Evolutionary conservation across 495 filamentous ascomycete species (phyloP).

Genomic region (Aspergillus nidulans): DNA sequence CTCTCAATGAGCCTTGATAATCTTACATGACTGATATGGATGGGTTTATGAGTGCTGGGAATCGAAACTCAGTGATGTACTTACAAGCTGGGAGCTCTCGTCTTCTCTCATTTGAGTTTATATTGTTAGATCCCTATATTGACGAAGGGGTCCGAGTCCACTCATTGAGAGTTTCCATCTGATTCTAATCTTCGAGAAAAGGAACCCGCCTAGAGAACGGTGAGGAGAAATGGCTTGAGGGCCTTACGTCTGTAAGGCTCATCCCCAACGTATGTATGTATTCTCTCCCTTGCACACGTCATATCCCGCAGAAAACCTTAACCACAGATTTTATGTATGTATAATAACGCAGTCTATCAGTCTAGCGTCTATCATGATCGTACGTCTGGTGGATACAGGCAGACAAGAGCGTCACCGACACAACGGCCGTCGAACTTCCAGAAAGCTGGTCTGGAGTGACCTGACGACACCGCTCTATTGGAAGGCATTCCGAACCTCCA

Average conservation of each 20-base stretch:
- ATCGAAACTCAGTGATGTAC: not conserved
- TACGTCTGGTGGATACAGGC: not conserved
- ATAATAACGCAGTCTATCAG: not conserved
- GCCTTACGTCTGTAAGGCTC: conserved; percentile 13
- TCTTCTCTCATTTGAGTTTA: not conserved
- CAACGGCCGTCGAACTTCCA: not conserved
- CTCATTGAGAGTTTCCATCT: not conserved
- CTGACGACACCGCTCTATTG: conserved; percentile 23
- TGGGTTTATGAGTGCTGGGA: not conserved
- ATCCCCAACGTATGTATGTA: not conserved
- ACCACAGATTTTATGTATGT: conserved; percentile 7
- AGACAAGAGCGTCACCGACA: conserved; percentile 1
- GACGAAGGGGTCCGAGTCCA: not conserved
- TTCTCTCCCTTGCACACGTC: not conserved
- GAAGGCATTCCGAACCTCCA: conserved; percentile 48
- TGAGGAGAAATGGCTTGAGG: no score
- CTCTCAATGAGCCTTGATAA: not conserved
- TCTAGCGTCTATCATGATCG: conserved; percentile 9
- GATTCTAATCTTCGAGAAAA: not conserved
- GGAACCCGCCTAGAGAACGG: not conserved
- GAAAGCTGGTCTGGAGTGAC: not conserved
- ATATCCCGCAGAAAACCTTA: not conserved
- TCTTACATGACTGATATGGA: not conserved
- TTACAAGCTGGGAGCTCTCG: not conserved
- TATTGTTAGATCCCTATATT: not conserved